These are phyloP conservation scores for Candida vaughaniae DNA, from an alignment of 805 yeast genomes.

Conservation along the genomic window DNA sequence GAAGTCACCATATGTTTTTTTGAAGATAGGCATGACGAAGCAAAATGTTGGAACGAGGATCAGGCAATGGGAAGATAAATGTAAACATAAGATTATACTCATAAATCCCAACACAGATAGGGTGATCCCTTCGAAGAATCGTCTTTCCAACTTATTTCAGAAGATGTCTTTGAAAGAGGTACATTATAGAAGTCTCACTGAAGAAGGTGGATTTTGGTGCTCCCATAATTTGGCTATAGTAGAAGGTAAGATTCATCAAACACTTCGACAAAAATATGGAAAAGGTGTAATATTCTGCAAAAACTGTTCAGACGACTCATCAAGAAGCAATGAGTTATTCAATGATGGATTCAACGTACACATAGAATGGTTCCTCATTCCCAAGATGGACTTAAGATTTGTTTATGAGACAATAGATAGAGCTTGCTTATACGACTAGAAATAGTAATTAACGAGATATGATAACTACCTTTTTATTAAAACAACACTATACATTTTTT, in stretches of 20 bases:
- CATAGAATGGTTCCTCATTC: conserved; percentile 58
- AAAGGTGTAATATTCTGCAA: conserved; percentile 49
- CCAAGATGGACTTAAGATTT: conserved; percentile 34
- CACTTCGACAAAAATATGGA: conserved; percentile 41
- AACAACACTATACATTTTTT: conserved; percentile 5
- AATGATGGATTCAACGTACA: conserved; percentile 35
- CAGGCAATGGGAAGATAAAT: conserved; percentile 52
- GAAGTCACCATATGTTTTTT: conserved; percentile 35
- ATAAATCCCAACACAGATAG: conserved; percentile 30
- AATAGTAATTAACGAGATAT: neutral
- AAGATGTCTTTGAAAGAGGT: conserved; percentile 1
- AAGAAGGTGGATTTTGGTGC: conserved; percentile 42
- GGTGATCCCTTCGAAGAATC: conserved; percentile 1
- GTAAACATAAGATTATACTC: conserved; percentile 45
- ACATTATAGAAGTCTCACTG: conserved; percentile 19
- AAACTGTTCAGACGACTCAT: conserved; percentile 31
- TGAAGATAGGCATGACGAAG: conserved; percentile 57
- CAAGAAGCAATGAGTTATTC: conserved; percentile 2
- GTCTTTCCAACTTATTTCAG: conserved; percentile 5
- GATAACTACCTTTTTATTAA: conserved; percentile 4
- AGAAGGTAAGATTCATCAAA: conserved; percentile 43
- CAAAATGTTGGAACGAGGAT: conserved; percentile 42
- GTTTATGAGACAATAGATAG: conserved; percentile 35
- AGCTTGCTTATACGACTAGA: conserved; percentile 1
- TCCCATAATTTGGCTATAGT: conserved; percentile 27